Evolutionary conservation across 2,329 filamentous ascomycete genomes (phyloP).

Genomic region (Aspergillus aculeatus): DNA sequence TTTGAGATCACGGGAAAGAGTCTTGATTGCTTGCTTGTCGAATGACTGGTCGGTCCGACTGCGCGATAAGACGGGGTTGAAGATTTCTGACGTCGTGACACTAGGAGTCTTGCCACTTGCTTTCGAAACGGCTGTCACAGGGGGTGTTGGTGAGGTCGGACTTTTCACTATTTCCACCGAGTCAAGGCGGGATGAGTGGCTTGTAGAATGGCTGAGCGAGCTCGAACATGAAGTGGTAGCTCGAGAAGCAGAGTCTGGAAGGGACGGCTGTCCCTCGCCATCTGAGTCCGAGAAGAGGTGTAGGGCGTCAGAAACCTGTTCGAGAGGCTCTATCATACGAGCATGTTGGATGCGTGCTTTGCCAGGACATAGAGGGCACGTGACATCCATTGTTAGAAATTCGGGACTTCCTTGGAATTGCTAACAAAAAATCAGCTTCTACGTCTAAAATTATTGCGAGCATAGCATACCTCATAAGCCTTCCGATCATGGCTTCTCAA

Average conservation of each 20-base stretch:
- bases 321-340: conserved; percentile 36
- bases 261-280: conserved; percentile 16
- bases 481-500: conserved; percentile 30
- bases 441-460: neutral
- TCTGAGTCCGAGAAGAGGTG: conserved; percentile 19
- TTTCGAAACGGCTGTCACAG: conserved; percentile 14
- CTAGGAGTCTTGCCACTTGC: conserved; percentile 15
- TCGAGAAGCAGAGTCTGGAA: conserved; percentile 18
- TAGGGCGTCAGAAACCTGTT: conserved; percentile 24
- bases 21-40: conserved; percentile 18
- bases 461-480: conserved; percentile 29
- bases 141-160: conserved; percentile 16
- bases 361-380: conserved; percentile 33
- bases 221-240: conserved; percentile 23
- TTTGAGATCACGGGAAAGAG: conserved; percentile 21
- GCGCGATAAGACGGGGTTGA: conserved; percentile 10
- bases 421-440: conserved; percentile 7
- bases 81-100: conserved; percentile 12
- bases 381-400: conserved; percentile 23
- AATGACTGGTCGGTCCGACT: conserved; percentile 9
- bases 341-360: conserved; percentile 33
- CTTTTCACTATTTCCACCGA: conserved; percentile 15
- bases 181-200: conserved; percentile 20
- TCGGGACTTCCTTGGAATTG: conserved; percentile 20
- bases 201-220: conserved; percentile 25